Conservation (phyloP, 257 asterid genomes). For the Fraxinus quadrangulata region DNA sequence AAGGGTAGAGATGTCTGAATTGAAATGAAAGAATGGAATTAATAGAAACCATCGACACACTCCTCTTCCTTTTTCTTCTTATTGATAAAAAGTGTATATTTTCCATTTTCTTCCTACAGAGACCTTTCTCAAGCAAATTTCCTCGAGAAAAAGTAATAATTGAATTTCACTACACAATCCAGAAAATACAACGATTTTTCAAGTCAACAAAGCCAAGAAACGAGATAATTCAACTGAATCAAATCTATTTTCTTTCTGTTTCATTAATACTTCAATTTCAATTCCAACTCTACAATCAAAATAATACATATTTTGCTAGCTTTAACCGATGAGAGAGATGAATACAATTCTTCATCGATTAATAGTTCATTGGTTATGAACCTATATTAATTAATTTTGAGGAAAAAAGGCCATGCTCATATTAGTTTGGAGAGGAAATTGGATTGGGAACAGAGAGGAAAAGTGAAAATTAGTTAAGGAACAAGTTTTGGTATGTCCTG, state of each 20-base stretch:
- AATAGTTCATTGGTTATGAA: too few species aligned
- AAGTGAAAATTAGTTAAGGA: neutral
- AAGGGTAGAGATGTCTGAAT: too few species aligned
- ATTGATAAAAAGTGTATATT: too few species aligned
- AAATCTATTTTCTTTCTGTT: slow-evolving; percentile 21
- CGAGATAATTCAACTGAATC: slow-evolving; percentile 20
- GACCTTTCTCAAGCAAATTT: too few species aligned
- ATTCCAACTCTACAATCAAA: neutral
- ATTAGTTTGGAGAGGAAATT: slow-evolving; percentile 1
- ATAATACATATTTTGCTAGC: slow-evolving; percentile 29
- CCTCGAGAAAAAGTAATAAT: too few species aligned
- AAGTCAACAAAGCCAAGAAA: neutral
- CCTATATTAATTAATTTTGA: neutral
- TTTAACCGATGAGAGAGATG: slow-evolving; percentile 34
- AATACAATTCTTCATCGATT: slow-evolving; percentile 8
- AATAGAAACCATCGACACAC: too few species aligned
- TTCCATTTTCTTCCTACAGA: too few species aligned
- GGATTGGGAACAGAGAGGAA: slow-evolving; percentile 16
- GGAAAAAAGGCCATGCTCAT: neutral
- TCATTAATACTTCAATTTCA: slow-evolving; percentile 21
- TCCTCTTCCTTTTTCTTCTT: too few species aligned
- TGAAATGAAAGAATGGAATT: too few species aligned
- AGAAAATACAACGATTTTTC: too few species aligned
- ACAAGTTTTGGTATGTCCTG: slow-evolving; percentile 6
- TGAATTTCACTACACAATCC: too few species aligned